These are phyloP conservation scores for Biscogniauxia mediterranea DNA, from an alignment of 2,329 filamentous ascomycete genomes.

Conservation along the genomic window DNA sequence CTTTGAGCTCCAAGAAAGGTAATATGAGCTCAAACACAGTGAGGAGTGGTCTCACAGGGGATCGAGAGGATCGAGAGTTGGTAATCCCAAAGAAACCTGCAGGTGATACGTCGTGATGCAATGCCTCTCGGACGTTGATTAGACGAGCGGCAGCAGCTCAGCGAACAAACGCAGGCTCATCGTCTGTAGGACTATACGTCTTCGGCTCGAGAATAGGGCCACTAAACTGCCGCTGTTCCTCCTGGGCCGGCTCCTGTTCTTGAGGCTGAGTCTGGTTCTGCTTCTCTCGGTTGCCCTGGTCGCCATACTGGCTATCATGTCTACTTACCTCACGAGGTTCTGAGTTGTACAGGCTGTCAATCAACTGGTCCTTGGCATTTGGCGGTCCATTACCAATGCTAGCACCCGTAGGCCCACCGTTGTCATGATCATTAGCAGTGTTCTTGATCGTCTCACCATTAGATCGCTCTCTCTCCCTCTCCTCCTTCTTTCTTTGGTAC, in stretches of 20 bases:
- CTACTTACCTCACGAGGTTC: not conserved
- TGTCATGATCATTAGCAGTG: not conserved
- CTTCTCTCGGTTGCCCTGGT: slow-evolving; percentile 6
- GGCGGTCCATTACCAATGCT: not conserved
- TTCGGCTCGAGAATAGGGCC: slow-evolving; percentile 16
- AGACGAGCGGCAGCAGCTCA: not conserved
- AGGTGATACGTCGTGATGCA: not conserved
- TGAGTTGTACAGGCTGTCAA: not conserved
- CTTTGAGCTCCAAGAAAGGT: no score
- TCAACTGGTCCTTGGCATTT: not conserved
- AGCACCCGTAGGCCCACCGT: not conserved
- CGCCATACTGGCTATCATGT: slow-evolving; percentile 1
- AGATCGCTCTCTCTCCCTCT: slow-evolving; percentile 1
- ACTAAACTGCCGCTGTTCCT: slow-evolving; percentile 16
- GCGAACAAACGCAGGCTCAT: slow-evolving; percentile 1
- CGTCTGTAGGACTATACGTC: slow-evolving; percentile 7
- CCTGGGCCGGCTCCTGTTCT: slow-evolving; percentile 1
- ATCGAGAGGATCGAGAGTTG: no score
- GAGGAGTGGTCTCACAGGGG: no score
- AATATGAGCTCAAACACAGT: no score
- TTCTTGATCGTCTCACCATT: slow-evolving; percentile 1
- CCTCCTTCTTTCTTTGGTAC: slow-evolving; percentile 2
- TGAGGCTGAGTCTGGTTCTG: slow-evolving; percentile 17
- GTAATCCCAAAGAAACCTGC: not conserved
- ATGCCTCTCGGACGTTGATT: not conserved